Percentiles rank a stretch among this genome's conserved stretches.
Conservation (phyloP, 192 early-diverging fungal species). For the Mycoemilia scoparia region DNA sequence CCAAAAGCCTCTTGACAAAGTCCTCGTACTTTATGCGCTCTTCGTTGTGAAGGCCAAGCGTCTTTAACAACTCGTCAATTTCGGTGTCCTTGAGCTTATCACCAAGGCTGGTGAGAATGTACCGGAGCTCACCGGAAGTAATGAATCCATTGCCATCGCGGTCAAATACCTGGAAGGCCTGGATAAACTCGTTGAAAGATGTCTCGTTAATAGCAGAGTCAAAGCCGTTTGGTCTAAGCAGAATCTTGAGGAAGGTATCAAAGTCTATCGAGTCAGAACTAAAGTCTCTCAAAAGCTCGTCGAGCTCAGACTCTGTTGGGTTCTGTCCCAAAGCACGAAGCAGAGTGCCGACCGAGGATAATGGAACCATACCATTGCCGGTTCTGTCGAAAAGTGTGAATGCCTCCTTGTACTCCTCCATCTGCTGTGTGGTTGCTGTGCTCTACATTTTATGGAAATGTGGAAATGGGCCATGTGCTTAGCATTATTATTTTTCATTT, state of each 20-base stretch:
- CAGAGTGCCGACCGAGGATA: constrained; percentile 47
- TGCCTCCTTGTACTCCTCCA: constrained; percentile 54
- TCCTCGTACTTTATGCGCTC: constrained; percentile 70
- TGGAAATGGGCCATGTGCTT: no score
- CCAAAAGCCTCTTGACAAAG: constrained; percentile 25
- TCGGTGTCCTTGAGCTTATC: constrained; percentile 60
- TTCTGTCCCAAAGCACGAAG: constrained; percentile 64
- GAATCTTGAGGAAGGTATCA: constrained; percentile 50
- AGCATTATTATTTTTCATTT: no score
- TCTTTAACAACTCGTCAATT: constrained; percentile 65
- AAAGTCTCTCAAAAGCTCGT: constrained; percentile 32
- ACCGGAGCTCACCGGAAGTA: constrained; percentile 55
- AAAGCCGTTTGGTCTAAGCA: constrained; percentile 54
- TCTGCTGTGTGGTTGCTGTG: constrained; percentile 21
- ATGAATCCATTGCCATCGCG: constrained; percentile 62
- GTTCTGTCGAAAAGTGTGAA: constrained; percentile 67
- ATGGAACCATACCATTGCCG: constrained; percentile 46
- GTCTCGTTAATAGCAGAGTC: constrained; percentile 35
- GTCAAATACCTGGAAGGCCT: constrained; percentile 80
- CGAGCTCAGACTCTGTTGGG: constrained; percentile 57
- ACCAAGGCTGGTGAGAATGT: constrained; percentile 66
- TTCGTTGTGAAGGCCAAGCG: constrained; percentile 51
- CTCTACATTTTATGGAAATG: no score
- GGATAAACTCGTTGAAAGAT: constrained; percentile 58
- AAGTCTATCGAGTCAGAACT: constrained; percentile 36